Evolutionary conservation across 305 asterid genomes (phyloP).

Genomic region (Vinca major): DNA sequence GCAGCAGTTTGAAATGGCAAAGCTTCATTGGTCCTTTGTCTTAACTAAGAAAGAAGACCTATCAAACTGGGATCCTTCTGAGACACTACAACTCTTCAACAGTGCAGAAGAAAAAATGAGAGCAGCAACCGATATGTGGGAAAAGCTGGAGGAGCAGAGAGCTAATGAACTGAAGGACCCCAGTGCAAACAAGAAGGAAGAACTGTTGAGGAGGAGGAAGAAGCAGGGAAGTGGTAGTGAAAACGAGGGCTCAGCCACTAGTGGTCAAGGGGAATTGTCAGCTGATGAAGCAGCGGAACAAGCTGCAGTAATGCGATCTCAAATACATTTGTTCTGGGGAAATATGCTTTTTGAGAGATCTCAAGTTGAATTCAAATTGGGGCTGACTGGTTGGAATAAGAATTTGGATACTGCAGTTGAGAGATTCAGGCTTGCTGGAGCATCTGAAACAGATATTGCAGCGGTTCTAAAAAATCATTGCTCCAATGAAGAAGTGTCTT

Average conservation of each 20-base stretch:
- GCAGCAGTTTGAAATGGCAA: conserved; percentile 97
- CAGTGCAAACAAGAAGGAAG: conserved; percentile 54
- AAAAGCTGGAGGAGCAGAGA: conserved; percentile 80
- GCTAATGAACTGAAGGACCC: conserved; percentile 60
- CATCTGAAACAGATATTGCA: conserved; percentile 77
- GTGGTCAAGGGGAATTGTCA: conserved; percentile 36
- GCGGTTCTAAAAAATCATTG: conserved; percentile 74
- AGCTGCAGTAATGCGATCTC: conserved; percentile 87
- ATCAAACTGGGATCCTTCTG: conserved; percentile 73
- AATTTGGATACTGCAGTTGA: conserved; percentile 78
- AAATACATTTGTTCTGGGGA: conserved; percentile 91
- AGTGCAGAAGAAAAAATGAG: conserved; percentile 86
- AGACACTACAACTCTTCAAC: conserved; percentile 65
- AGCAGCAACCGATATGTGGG: conserved; percentile 92
- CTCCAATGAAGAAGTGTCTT: conserved; percentile 46
- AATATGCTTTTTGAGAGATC: conserved; percentile 93
- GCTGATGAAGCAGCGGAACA: conserved; percentile 81
- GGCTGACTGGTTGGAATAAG: conserved; percentile 64
- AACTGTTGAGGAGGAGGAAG: conserved; percentile 48
- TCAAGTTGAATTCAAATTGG: conserved; percentile 77
- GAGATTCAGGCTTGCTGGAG: conserved; percentile 92
- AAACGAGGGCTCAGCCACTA: conserved; percentile 32
- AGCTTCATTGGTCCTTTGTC: conserved; percentile 88
- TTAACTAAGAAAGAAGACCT: conserved; percentile 81
- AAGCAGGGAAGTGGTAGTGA: conserved; percentile 42